Base-by-base conservation (phyloP, 2,329 filamentous ascomycete genomes). In the Stagonosporopsis cucurbitacearum region DNA sequence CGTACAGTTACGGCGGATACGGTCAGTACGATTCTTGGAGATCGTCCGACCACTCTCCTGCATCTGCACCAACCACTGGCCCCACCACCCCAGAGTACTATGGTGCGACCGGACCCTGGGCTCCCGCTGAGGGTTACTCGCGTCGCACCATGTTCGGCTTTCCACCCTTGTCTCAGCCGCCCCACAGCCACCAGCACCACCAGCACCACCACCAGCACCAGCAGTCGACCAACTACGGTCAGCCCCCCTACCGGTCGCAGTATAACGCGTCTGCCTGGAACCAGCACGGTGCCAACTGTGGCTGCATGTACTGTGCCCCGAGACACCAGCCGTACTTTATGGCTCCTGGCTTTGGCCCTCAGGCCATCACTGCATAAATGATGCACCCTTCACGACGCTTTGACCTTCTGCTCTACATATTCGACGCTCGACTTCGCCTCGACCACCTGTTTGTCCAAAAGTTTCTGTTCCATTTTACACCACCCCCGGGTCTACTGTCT, bases 61-160 rank as follows among this genome's bases (percentile, higher is more conserved):
- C 80, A n/a, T 84, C 82, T 25, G 81, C 80, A 41, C 80, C 81
- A 15, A 80, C 82, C 55, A 83, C 82, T 32, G 81, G 80, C 36
- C 79, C 82, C 20, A 80, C 79, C 45, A 84, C 82, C 36, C 82
- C 82, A 17, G 82, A 84, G 58, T 82, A 82, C 63, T 77, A 80
- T 68, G 80, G 78, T 54, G 70, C 76, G 37, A 73, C 76, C 47
- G 76, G 76, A 56, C 70, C 75, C 57, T 83, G 83, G 74, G 82
- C 77, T 64, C 79, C 83, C 26, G 63, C 67, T 41, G 75, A 76
- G 50, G 73, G 74, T 30, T 76, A 76, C 61, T 76, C 75, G 42
- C 72, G 74, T 68, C 74, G 75, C 64, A 76, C 73, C 66, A 75
- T 75, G 62, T 78, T 77, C 65, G 74, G 75, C 43, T 76, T 75